Evolutionary conservation across 2,329 filamentous ascomycete genomes (phyloP), one percentile per base, ranked within the genome.

Genomic region (Verticillium tricorpus): DNA sequence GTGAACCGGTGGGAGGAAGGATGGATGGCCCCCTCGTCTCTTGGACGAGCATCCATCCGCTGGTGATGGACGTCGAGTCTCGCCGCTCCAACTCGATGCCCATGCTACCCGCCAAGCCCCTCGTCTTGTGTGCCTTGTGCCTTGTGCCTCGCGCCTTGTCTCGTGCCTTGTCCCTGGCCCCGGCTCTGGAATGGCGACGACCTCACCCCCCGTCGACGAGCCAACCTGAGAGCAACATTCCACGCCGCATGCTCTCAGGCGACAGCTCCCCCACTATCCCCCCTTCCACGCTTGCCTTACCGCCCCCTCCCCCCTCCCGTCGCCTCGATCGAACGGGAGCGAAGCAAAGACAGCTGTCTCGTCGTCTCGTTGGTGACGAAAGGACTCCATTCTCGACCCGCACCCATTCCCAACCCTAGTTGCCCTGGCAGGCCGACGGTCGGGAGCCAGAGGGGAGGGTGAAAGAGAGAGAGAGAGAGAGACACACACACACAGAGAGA

Each of bases 221-320:
- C 40, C 62, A 58, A 65, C 63, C 40, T 58, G 56, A 57, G 45
- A 14, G 61, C 55, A n/a, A 55, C 62, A 65, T 65, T 65, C 63
- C 62, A 62, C 61, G 59, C n/a, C 45, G 19, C 45, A 50, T n/a
- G 45, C 12, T 50, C 45, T 11, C 15, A 22, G 25, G 45, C 45
- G 45, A 50, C 45, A 50, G 39, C 60, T 35, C 62, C 32, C 45
- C 61, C 32, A 39, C 59, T 25, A 63, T 59, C 15, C 15, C 25
- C 25, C 12, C 25, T 56, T 12, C 55, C 34, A 6, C 25, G 15
- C 31, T 25, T 2, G 31, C 6, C 55, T 25, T 37, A 25, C 25
- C 34, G 55, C 34, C n/a, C 22, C 25, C 25, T n/a, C 25, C 25
- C 5, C 25, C 12, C 11, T n/a, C 4, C 28, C 28, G 28, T 28